Evolutionary conservation across 495 filamentous ascomycete species (phyloP).

Genomic region (Geoglossum glabrum): DNA sequence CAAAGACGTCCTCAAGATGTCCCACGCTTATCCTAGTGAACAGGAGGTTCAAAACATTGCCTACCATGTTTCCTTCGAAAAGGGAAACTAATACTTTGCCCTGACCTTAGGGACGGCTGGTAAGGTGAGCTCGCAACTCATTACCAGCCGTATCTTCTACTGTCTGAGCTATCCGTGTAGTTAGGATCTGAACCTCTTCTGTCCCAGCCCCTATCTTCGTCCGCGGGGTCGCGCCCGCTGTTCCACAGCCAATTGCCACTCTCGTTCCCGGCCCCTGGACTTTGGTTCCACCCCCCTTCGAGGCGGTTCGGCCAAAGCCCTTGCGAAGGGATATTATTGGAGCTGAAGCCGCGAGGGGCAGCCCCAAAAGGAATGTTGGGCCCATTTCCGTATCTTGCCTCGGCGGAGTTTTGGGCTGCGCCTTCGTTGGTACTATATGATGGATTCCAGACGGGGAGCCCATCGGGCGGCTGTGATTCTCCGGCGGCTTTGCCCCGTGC

Average conservation of each 20-base stretch:
- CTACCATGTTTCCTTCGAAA: not conserved
- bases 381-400: not conserved
- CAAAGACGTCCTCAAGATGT: no score
- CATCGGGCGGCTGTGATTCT: slow-evolving; percentile 34
- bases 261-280: not conserved
- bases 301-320: not conserved
- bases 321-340: not conserved
- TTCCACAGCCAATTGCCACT: not conserved
- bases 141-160: not conserved
- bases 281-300: not conserved
- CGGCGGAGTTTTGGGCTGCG: not conserved
- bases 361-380: not conserved
- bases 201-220: not conserved
- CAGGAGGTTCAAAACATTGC: no score
- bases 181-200: not conserved
- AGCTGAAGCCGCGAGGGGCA: not conserved
- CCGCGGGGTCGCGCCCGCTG: not conserved
- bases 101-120: not conserved
- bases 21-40: no score
- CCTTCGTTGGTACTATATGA: not conserved
- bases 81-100: not conserved
- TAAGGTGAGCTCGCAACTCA: not conserved
- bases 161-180: not conserved
- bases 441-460: slow-evolving; percentile 34
- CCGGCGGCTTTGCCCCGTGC: slow-evolving; percentile 38